Evolutionary conservation across 768 basidiomycete species (phyloP), one percentile per base, ranked within the genome.

Genomic region (Mrakia gelida): DNA sequence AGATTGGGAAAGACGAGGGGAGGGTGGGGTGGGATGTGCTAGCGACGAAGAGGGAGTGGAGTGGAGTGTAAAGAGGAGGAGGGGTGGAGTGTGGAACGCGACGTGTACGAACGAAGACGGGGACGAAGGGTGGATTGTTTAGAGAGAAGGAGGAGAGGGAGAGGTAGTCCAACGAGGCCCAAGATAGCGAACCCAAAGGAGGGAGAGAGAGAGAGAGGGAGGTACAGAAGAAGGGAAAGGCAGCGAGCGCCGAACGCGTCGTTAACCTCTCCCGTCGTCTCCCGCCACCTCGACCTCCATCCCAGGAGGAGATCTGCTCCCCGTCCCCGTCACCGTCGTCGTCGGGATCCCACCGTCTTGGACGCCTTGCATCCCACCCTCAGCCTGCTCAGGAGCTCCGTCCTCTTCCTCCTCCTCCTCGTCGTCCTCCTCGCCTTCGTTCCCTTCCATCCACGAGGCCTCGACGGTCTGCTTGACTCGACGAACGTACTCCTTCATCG

Each of bases 401-500:
- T 73, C 77, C 13, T 13, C 76, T 28, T 72, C 76, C 56, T 71
- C 78, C 13, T 62, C 74, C 26, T 54, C 78, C 38, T 75, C 78
- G 1, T 71, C 75, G 49, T 71, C 78, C 0, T 72, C 78, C n/a
- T 71, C 74, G 0, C 54, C 70, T 21, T 72, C 78, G 28, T 32
- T 68, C 2, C 78, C 78, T 41, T 79, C 78, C 43, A 79, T 68
- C 78, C 78, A 79, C 0, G 73, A 75, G 2, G 78, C 78, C 67
- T 79, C 78, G 30, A 79, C 78, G 28, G 78, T 79, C 75, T 79
- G 78, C 85, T 96, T 93, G 43, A 98, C 96, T 75, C 94, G 86
- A 80, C 95, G 87, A 70, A 96, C 92, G 83, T 98, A 98, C 87
- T 98, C 96, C 86, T 97, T 98, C 92, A 95, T 95, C 82, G 97